Evolutionary conservation across 2,329 filamentous ascomycete species (phyloP), one percentile per base, ranked within the genome.

Genomic region (Trichoderma sp.): DNA sequence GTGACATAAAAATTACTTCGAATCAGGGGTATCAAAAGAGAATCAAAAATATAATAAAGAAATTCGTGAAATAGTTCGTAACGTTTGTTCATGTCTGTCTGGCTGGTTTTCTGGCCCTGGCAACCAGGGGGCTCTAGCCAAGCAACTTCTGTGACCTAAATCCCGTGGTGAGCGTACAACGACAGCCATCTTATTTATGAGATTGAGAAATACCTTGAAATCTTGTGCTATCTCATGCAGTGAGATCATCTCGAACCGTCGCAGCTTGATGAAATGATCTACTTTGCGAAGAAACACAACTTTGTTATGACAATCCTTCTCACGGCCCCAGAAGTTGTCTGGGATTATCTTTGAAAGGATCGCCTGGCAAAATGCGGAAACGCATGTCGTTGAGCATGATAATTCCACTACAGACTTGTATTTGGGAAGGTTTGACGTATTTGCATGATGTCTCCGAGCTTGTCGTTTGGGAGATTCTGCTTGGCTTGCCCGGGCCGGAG

Each of bases 1-100:
- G 96, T 99, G 47, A 97, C 92, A 76, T 98, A 95, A 75, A 99
- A 99, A 75, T 96, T 94, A 71, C 88, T 89, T 40, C 92, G 89
- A 59, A 98, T 87, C 8, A 99, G 84, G 11, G 96, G 95, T 74
- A 98, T 92, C 68, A 99, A 77, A 27, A 97, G 84, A 0, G 94
- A 97, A 79, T 99, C 96, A 75, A 99, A 96, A 4, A 97, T 73
- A 77, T 94, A 99, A 81, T 97, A 98, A 7, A 98, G 75, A 69
- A 98, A 89, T 77, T 99, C 96, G 65, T 89, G 81, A 60, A 97
- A 87, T 0, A 98, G 84, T 75, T 97, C 92, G 31, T 82, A 83
- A 13, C 94, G 89, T 79, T 97, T 98, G 7, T 82, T 81, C 35
- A 87, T 83, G 76, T 98, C 95, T 0, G 91, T 89, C 70, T 85